Conservation (phyloP, 768 basidiomycete genomes). For the Kwoniella sp. region DNA sequence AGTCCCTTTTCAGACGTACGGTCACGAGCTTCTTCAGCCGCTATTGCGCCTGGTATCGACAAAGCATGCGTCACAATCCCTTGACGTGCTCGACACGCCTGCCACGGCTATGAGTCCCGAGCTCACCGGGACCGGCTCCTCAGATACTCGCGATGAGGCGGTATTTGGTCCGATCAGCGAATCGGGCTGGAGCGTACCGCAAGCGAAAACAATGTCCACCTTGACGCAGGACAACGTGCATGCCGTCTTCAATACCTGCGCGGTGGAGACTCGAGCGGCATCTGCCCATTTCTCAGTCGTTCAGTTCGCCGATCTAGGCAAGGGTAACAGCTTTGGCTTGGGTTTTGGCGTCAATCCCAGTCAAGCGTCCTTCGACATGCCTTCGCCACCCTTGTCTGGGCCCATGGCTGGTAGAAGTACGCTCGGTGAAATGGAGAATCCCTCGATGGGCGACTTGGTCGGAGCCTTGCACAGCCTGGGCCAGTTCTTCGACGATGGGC, state of each 20-base stretch:
- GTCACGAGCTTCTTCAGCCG: slow-evolving; percentile 85
- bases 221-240: slow-evolving; percentile 71
- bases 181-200: slow-evolving; percentile 82
- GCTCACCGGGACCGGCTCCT: neutral
- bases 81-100: slow-evolving; percentile 91
- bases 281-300: slow-evolving; percentile 55
- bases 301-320: slow-evolving; percentile 52
- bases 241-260: slow-evolving; percentile 79
- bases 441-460: slow-evolving; percentile 62
- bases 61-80: slow-evolving; percentile 73
- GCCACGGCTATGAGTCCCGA: slow-evolving; percentile 33
- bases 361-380: slow-evolving; percentile 11
- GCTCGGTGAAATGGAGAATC: slow-evolving; percentile 31
- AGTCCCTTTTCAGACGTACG: slow-evolving; percentile 66
- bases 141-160: slow-evolving; percentile 57
- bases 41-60: slow-evolving; percentile 82
- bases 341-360: slow-evolving; percentile 44
- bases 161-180: slow-evolving; percentile 72
- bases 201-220: slow-evolving; percentile 59
- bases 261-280: slow-evolving; percentile 66
- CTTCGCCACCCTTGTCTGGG: slow-evolving; percentile 40
- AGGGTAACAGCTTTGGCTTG: slow-evolving; percentile 44
- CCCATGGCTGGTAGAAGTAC: neutral
- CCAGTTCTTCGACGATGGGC: slow-evolving; percentile 51
- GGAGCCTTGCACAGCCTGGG: slow-evolving; percentile 50